Evolutionary conservation across 306 rosid genomes (phyloP).

Genomic region (Prunus mongolica): DNA sequence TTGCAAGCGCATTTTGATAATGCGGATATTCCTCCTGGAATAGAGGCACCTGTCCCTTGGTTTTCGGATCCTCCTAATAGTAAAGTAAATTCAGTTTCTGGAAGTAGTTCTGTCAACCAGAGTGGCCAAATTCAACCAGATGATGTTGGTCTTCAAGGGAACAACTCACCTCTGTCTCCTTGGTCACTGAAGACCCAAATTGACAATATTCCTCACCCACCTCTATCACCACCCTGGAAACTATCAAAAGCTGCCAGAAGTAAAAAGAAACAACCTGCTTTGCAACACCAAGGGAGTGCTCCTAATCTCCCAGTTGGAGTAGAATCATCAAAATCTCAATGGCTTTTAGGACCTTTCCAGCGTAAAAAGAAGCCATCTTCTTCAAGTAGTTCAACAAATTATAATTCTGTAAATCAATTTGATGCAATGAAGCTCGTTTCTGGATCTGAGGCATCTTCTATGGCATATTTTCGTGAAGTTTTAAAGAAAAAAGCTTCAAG

Average conservation of each 20-base stretch:
- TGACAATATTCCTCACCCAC: conserved; percentile 21
- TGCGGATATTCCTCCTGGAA: conserved; percentile 63
- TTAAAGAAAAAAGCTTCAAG: conserved; percentile 26
- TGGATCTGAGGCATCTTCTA: conserved; percentile 36
- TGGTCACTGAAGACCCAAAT: conserved; percentile 28
- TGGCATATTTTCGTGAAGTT: conserved; percentile 21
- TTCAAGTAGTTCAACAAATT: conserved; percentile 29
- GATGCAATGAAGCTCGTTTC: conserved; percentile 28
- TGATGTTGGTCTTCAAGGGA: conserved; percentile 16
- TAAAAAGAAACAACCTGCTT: conserved; percentile 34
- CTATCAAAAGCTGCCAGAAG: conserved; percentile 28
- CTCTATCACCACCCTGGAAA: conserved; percentile 23
- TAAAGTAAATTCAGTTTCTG: conserved; percentile 23
- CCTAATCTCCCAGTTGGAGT: conserved; percentile 34
- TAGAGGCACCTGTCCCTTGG: conserved; percentile 84
- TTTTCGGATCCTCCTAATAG: conserved; percentile 31
- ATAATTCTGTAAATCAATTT: conserved; percentile 21
- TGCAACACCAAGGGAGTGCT: conserved; percentile 29
- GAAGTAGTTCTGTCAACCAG: conserved; percentile 30
- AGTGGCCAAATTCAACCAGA: conserved; percentile 24
- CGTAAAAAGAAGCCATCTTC: conserved; percentile 37
- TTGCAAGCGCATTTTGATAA: conserved; percentile 67
- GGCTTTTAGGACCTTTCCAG: conserved; percentile 40
- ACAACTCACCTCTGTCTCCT: conserved; percentile 21
- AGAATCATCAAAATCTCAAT: conserved; percentile 40